These are phyloP conservation scores for Pestalotiopsis sp. DNA, from an alignment of 2,329 filamentous ascomycete species.

Conservation along the genomic window DNA sequence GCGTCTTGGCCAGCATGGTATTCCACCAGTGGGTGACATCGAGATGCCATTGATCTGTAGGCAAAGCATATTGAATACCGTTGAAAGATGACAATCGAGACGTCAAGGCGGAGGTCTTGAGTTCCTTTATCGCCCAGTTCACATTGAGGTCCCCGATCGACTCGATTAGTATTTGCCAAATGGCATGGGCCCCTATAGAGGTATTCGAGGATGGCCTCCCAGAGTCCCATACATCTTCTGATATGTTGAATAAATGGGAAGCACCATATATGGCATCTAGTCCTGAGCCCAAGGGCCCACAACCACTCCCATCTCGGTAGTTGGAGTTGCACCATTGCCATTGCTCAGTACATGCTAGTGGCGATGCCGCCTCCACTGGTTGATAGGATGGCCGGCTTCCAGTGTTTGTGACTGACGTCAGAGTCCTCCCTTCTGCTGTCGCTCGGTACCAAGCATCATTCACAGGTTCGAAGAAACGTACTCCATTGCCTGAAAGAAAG, in stretches of 20 bases:
- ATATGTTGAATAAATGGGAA: not conserved
- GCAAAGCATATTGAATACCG: not conserved
- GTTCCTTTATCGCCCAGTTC: not conserved
- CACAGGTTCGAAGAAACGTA: not conserved
- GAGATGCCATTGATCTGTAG: not conserved
- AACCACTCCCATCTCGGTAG: not conserved
- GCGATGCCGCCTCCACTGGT: not conserved
- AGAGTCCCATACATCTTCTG: not conserved
- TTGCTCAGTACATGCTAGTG: not conserved
- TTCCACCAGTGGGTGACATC: not conserved
- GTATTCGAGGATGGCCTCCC: not conserved
- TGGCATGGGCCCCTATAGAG: not conserved
- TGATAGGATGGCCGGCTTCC: not conserved
- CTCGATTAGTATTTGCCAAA: not conserved
- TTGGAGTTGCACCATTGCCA: not conserved
- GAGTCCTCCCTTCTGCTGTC: not conserved
- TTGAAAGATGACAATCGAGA: not conserved
- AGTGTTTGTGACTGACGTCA: not conserved
- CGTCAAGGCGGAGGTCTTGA: not conserved
- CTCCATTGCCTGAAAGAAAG: not conserved
- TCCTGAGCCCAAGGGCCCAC: not conserved
- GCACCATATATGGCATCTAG: not conserved
- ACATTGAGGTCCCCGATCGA: not conserved
- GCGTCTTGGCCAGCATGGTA: not conserved
- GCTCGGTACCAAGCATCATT: not conserved